Conservation (phyloP, 148 eudicot species). For the Tetragonia tetragonoides region DNA sequence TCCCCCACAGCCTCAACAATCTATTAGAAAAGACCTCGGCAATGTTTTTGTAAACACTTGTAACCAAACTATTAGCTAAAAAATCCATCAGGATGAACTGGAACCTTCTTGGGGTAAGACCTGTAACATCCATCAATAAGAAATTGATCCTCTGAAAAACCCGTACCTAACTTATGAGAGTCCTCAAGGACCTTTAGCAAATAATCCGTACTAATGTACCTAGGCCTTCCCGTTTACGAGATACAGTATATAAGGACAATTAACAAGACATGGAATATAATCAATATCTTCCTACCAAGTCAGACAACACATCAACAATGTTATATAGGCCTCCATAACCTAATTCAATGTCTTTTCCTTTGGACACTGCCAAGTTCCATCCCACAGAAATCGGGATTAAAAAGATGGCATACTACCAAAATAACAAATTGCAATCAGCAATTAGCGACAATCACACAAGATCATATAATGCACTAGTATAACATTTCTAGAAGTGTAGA, state of each 20-base stretch:
- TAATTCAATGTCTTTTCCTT: background rate
- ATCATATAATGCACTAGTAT: background rate
- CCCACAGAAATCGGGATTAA: background rate
- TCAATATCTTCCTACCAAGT: background rate
- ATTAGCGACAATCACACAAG: background rate
- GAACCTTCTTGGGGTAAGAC: background rate
- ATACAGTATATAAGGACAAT: background rate
- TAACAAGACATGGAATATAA: background rate
- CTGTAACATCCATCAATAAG: background rate
- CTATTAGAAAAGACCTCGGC: background rate
- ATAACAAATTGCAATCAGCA: background rate
- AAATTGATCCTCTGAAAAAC: background rate
- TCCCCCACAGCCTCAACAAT: background rate
- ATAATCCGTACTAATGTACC: background rate
- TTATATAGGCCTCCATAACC: background rate
- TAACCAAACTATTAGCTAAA: background rate
- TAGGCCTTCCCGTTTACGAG: background rate
- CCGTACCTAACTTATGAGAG: background rate
- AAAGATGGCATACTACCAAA: background rate
- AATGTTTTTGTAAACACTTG: background rate
- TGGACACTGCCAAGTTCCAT: background rate
- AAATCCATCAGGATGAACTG: too few relatives aligned
- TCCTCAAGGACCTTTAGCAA: background rate
- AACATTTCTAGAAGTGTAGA: background rate
- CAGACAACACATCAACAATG: background rate